Percentiles rank a stretch among this genome's conserved stretches.
These are phyloP conservation scores for Exophiala sp. DNA, from an alignment of 2,329 filamentous ascomycete genomes.

Conservation along the genomic window DNA sequence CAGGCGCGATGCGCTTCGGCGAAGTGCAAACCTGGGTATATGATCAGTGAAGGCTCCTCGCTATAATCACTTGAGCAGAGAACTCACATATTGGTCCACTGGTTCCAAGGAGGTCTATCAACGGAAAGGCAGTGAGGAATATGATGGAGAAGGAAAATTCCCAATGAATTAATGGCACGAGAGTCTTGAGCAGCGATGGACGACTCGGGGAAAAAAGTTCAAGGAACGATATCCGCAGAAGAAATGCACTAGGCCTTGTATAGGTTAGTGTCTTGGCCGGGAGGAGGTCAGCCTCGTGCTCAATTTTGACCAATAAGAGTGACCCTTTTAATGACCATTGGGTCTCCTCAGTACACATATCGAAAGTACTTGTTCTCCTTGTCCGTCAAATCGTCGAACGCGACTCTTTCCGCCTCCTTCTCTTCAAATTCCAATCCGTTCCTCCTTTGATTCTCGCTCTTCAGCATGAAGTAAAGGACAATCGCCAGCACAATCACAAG, in stretches of 20 bases:
- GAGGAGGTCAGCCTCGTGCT: not conserved
- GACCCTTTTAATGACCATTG: not conserved
- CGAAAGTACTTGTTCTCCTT: conserved; percentile 65
- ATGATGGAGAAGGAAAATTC: not conserved
- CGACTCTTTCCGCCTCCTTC: conserved; percentile 59
- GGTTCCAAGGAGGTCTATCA: not conserved
- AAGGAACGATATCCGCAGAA: not conserved
- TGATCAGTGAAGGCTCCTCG: not conserved
- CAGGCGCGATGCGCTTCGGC: conserved; percentile 56
- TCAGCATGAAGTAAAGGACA: conserved; percentile 57
- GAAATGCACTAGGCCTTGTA: not conserved
- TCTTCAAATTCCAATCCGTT: conserved; percentile 53
- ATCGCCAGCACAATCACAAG: conserved; percentile 61
- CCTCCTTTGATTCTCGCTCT: conserved; percentile 56
- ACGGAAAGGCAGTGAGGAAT: not conserved
- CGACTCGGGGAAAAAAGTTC: conserved; percentile 5
- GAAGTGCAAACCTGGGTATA: conserved; percentile 53
- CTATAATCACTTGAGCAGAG: not conserved
- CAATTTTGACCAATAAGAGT: not conserved
- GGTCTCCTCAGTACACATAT: conserved; percentile 49
- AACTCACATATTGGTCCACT: conserved; percentile 5
- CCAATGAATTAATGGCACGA: not conserved
- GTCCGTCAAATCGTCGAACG: conserved; percentile 67
- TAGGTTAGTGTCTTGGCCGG: not conserved
- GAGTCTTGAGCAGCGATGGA: not conserved